Conservation (phyloP, 805 yeast genomes). For the Kuraishia hungarica region DNA sequence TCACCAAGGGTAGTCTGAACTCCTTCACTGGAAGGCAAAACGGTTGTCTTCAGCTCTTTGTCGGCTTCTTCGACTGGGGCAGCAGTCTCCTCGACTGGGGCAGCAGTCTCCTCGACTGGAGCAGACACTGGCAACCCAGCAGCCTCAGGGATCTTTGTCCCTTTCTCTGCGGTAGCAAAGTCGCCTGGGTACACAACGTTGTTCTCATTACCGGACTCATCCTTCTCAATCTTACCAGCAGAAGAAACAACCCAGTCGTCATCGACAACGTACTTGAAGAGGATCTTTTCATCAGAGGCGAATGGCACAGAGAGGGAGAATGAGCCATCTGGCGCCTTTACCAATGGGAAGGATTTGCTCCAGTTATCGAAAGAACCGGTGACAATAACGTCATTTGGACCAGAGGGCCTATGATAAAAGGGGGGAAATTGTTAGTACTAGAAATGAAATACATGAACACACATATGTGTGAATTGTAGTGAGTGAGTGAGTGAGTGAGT, state of each 20-base stretch:
- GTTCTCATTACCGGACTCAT: constrained; percentile 42
- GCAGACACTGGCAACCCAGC: constrained; percentile 28
- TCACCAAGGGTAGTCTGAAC: constrained; percentile 46
- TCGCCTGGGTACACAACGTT: constrained; percentile 35
- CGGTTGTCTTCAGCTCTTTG: constrained; percentile 25
- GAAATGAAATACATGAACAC: no score
- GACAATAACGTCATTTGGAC: constrained; percentile 35
- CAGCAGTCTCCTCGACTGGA: constrained; percentile 10
- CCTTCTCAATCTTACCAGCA: constrained; percentile 32
- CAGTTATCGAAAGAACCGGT: constrained; percentile 57
- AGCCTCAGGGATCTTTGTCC: constrained; percentile 34
- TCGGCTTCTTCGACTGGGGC: constrained; percentile 6
- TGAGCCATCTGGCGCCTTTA: constrained; percentile 30
- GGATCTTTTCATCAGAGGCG: constrained; percentile 13
- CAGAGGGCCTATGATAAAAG: constrained; percentile 25
- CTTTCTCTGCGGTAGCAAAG: constrained; percentile 19
- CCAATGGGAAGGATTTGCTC: constrained; percentile 39
- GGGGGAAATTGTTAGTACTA: background rate
- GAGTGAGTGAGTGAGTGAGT: no score
- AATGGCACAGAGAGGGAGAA: constrained; percentile 24
- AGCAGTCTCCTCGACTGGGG: constrained; percentile 5
- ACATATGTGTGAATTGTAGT: no score
- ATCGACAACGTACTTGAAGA: constrained; percentile 53
- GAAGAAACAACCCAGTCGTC: constrained; percentile 45
- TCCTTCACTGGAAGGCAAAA: constrained; percentile 36